These are phyloP conservation scores for Phytophthora cryptogea DNA, from an alignment of 352 stramenopile genomes.

Conservation along the genomic window DNA sequence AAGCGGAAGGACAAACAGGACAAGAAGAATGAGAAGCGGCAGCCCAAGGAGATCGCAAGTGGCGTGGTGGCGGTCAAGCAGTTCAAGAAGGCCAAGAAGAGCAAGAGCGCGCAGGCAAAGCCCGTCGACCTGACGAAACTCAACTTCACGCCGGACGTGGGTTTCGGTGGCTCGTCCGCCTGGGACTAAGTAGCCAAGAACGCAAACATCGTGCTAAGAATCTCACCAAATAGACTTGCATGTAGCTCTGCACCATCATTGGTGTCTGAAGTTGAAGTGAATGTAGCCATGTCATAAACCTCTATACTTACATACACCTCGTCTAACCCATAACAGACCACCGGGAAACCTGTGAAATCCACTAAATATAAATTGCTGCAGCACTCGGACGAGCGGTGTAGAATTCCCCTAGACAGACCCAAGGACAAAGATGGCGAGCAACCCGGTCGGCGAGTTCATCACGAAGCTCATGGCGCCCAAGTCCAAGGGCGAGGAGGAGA, in stretches of 20 bases:
- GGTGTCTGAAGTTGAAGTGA: no score
- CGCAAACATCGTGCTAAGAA: slow-evolving; percentile 3
- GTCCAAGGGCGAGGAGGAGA: slow-evolving; percentile 48
- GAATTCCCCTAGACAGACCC: slow-evolving; percentile 6
- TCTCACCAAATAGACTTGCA: slow-evolving; percentile 30
- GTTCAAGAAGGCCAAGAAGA: slow-evolving; percentile 71
- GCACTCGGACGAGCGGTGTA: slow-evolving; percentile 22
- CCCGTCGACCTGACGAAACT: slow-evolving; percentile 60
- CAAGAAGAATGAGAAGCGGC: slow-evolving; percentile 48
- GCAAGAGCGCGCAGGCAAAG: slow-evolving; percentile 31
- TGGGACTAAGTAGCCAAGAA: slow-evolving; percentile 58
- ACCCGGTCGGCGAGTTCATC: slow-evolving; percentile 69
- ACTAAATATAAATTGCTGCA: not conserved
- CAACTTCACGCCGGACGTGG: slow-evolving; percentile 67
- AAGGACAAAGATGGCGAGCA: slow-evolving; percentile 59
- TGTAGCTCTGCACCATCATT: no score
- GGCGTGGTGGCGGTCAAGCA: slow-evolving; percentile 79
- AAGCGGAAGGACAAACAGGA: slow-evolving; percentile 36
- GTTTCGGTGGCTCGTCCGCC: slow-evolving; percentile 67
- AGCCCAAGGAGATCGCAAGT: slow-evolving; percentile 72
- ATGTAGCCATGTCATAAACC: not conserved
- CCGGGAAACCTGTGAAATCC: slow-evolving; percentile 7
- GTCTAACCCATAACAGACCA: not conserved
- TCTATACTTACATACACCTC: not conserved
- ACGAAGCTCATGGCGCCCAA: slow-evolving; percentile 70